Conservation (phyloP, 2,329 filamentous ascomycete species). For the Fusarium sarcochroum region DNA sequence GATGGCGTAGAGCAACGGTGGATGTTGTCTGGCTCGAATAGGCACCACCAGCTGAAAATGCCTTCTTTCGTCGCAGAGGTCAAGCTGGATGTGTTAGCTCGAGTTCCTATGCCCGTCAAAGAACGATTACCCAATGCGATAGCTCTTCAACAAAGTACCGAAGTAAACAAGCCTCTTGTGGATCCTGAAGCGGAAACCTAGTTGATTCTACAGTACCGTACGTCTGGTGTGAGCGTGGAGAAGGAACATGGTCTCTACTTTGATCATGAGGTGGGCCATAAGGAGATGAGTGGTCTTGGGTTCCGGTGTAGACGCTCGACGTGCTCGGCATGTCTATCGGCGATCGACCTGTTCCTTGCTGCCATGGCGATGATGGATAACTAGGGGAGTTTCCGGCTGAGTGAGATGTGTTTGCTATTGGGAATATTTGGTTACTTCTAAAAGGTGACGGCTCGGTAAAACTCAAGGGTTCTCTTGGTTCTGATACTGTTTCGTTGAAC, state of each 20-base stretch:
- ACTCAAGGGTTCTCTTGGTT: not conserved
- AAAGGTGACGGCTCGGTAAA: constrained; percentile 12
- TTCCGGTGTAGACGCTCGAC: constrained; percentile 22
- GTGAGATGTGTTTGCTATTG: constrained; percentile 4
- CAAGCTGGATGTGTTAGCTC: constrained; percentile 51
- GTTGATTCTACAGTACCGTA: constrained; percentile 19
- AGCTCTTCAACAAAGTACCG: constrained; percentile 58
- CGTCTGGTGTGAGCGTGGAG: constrained; percentile 23
- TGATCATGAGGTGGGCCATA: constrained; percentile 21
- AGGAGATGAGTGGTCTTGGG: constrained; percentile 30
- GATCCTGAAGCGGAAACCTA: constrained; percentile 52
- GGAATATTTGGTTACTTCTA: constrained; percentile 7
- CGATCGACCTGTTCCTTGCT: constrained; percentile 23
- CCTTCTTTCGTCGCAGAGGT: constrained; percentile 57
- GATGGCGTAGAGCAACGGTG: constrained; percentile 58
- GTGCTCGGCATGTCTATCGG: constrained; percentile 21
- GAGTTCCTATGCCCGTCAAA: accelerated
- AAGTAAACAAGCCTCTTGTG: constrained; percentile 57
- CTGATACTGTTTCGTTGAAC: constrained; percentile 1
- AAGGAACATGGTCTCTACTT: constrained; percentile 3
- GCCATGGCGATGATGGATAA: constrained; percentile 30
- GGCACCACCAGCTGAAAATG: constrained; percentile 59
- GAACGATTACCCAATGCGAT: constrained; percentile 54
- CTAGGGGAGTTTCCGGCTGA: constrained; percentile 10
- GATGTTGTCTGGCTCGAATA: constrained; percentile 52